A percentile compares a stretch with the other conserved stretches of the same genome.
These are phyloP conservation scores for Hygrophila difformis DNA, from an alignment of 257 asterid species.

Conservation along the genomic window DNA sequence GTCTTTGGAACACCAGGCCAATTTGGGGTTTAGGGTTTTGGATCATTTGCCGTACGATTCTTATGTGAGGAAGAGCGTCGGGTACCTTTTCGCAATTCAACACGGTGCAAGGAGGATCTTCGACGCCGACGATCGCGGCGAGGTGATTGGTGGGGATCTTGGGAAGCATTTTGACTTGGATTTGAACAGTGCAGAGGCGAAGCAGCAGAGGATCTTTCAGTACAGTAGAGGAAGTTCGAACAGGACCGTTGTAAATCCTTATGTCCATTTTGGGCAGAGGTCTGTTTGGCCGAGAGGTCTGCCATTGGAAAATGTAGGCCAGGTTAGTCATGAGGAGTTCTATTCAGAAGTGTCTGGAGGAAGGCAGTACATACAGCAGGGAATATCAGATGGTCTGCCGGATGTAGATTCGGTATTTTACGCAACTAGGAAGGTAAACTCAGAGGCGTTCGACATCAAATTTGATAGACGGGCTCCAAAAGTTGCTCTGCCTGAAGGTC, in stretches of 20 bases:
- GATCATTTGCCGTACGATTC: slow-evolving; percentile 96
- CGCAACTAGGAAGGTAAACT: slow-evolving; percentile 71
- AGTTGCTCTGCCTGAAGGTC: slow-evolving; percentile 93
- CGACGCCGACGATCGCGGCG: slow-evolving; percentile 89
- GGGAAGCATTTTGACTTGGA: slow-evolving; percentile 92
- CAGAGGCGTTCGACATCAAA: slow-evolving; percentile 74
- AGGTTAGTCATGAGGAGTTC: slow-evolving; percentile 71
- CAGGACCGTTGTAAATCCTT: slow-evolving; percentile 84
- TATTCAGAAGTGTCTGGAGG: slow-evolving; percentile 91
- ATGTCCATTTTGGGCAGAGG: slow-evolving; percentile 89
- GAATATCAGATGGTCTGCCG: slow-evolving; percentile 86
- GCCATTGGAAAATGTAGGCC: slow-evolving; percentile 91
- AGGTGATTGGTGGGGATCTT: slow-evolving; percentile 67
- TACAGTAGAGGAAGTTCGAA: slow-evolving; percentile 86
- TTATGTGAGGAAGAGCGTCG: slow-evolving; percentile 77
- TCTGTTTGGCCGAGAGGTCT: slow-evolving; percentile 98
- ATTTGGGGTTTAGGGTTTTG: slow-evolving; percentile 71
- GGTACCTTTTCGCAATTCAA: slow-evolving; percentile 88
- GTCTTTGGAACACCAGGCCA: slow-evolving; percentile 82
- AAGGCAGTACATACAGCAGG: slow-evolving; percentile 88
- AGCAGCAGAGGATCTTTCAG: slow-evolving; percentile 83
- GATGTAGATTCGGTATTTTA: slow-evolving; percentile 94
- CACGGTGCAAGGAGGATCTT: slow-evolving; percentile 92
- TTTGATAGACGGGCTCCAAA: slow-evolving; percentile 82
- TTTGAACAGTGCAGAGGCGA: slow-evolving; percentile 67